Base-by-base conservation (phyloP, 164 flowering plant genomes). In the Kingdonia uniflora region DNA sequence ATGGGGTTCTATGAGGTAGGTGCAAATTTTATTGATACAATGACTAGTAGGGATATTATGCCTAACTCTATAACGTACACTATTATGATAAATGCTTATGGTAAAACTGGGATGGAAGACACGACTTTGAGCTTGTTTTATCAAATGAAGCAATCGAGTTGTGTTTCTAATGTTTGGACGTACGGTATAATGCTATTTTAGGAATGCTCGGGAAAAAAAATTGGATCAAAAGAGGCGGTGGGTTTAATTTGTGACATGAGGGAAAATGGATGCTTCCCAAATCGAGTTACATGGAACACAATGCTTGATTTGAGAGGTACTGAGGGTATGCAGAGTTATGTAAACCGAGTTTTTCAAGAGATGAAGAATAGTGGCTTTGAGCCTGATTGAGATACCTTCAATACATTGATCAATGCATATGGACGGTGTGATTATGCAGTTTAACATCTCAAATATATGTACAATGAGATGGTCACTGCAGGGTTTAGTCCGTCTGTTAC, bases 301-400 rank as follows among this genome's bases (percentile, higher is more conserved):
- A 80, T 87, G 84, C 83, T 90, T 62, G 69, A 80, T 1, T 58
- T 81, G 63, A 84, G 91, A 67, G 95, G 95, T 45, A 73, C 56
- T 35, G 72, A 62, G 54, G 95, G 89, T 14, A 77, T 70, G 84
- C 76, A 72, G 35, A 73, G 70, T 49, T 73, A 80, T 67, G 84
- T 87, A 59, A 76, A 65, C 39, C 71, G 58, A 19, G 75, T 90
- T 10, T 80, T 90, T 25, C 64, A 53, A 29, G 95, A 87, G 68
- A 90, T 90, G 97, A 81, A 69, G 69, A 80, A 69, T 47, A 79
- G 95, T 58, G 97, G 97, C 17, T 84, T 87, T 67, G 87, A 87
- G 66, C 95, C 97, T 15, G 84, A 76, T 25, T 71, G 85, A 51
- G 85, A 86, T 69, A 86, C 97, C 17, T 86, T 84, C 52, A 82